Percentiles rank a stretch among this genome's conserved stretches.
These are phyloP conservation scores for Westerdykella ornata DNA, from an alignment of 2,329 filamentous ascomycete species.

Conservation along the genomic window DNA sequence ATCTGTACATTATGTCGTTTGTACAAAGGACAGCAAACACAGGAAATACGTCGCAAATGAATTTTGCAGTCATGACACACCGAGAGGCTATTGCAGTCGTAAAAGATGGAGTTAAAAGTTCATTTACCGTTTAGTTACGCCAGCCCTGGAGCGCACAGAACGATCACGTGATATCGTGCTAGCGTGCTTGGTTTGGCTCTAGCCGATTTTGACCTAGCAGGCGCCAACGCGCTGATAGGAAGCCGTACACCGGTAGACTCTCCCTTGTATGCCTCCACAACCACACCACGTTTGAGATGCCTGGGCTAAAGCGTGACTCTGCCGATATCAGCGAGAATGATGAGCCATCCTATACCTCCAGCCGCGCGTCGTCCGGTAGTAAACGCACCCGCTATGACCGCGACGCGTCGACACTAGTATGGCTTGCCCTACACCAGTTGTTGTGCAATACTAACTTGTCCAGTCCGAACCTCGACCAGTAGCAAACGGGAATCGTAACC, in stretches of 20 bases:
- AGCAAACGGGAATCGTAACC: background rate
- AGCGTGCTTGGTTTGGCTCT: background rate
- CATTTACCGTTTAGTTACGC: background rate
- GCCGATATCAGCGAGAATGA: constrained; percentile 17
- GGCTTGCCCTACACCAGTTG: background rate
- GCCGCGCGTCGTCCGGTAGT: constrained; percentile 17
- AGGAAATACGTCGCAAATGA: no score
- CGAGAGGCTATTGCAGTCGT: no score
- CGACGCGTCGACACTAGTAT: constrained; percentile 25
- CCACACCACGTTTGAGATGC: constrained; percentile 25
- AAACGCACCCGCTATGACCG: constrained; percentile 28
- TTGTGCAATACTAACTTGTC: background rate
- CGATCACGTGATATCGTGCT: background rate
- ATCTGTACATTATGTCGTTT: background rate
- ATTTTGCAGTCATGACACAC: no score
- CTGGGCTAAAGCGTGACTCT: constrained; percentile 20
- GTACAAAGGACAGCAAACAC: no score
- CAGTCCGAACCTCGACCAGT: background rate
- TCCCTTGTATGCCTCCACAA: constrained; percentile 2
- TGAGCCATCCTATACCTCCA: constrained; percentile 13
- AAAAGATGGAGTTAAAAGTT: no score
- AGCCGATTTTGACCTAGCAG: background rate
- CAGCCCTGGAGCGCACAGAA: background rate
- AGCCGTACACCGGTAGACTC: background rate
- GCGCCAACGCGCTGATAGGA: no score